A percentile compares a stretch with the other conserved stretches of the same genome.
Conservation (phyloP, 768 basidiomycete genomes). For the Suillus sp. region DNA sequence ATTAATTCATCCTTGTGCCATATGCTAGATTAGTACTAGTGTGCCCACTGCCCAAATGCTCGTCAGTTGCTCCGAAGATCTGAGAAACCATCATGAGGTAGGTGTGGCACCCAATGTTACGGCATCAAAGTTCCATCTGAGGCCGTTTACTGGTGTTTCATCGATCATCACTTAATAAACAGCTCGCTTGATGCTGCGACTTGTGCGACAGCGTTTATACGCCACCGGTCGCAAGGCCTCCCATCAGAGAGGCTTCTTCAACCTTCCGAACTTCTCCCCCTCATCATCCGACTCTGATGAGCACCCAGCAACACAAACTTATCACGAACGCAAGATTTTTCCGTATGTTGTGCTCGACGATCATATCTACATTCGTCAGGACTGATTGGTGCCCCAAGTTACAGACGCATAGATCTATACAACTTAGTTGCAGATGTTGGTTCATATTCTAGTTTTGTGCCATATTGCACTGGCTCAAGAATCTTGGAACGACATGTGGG, state of each 20-base stretch:
- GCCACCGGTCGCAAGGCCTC: constrained; percentile 8
- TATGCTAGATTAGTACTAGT: background rate
- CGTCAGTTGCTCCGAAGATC: background rate
- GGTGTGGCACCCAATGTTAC: background rate
- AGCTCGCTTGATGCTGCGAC: constrained; percentile 22
- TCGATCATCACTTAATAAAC: background rate
- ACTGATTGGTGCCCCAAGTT: constrained; percentile 48
- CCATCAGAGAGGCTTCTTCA: constrained; percentile 44
- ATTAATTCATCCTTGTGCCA: background rate
- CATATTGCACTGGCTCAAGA: constrained; percentile 79
- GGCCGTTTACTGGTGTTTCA: background rate
- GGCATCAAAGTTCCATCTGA: background rate
- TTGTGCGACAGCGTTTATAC: constrained; percentile 14
- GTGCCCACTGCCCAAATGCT: constrained; percentile 1
- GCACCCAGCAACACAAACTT: constrained; percentile 55
- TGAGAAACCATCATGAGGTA: background rate
- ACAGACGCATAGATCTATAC: constrained; percentile 78
- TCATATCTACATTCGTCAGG: constrained; percentile 17
- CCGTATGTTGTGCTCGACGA: constrained; percentile 60
- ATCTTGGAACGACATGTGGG: constrained; percentile 45
- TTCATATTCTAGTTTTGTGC: constrained; percentile 85
- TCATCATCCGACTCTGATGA: constrained; percentile 30
- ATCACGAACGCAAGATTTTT: constrained; percentile 83
- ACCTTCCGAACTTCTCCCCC: constrained; percentile 51
- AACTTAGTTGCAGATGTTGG: constrained; percentile 83